These are phyloP conservation scores for Lyophyllum atratum DNA, from an alignment of 768 basidiomycete genomes.

Conservation along the genomic window DNA sequence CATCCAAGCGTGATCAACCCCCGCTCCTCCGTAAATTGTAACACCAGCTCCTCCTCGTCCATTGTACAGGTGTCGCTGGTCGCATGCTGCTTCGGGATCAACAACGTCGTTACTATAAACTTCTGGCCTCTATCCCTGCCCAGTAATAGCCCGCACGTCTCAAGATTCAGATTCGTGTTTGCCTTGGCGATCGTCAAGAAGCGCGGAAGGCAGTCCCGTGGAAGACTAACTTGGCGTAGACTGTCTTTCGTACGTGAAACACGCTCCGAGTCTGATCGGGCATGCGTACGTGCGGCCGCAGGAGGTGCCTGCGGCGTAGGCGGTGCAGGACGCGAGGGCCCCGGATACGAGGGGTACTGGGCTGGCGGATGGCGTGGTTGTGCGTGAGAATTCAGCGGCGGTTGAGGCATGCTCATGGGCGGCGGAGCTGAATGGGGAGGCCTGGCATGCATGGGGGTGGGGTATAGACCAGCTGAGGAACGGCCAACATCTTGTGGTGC, in stretches of 20 bases:
- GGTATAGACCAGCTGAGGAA: conserved; percentile 21
- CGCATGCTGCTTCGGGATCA: conserved; percentile 88
- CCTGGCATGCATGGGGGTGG: conserved; percentile 9
- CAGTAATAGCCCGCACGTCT: conserved; percentile 86
- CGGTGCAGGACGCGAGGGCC: conserved; percentile 26
- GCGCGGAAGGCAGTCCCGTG: conserved; percentile 68
- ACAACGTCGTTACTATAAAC: conserved; percentile 74
- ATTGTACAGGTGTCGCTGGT: conserved; percentile 93
- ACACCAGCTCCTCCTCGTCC: conserved; percentile 86
- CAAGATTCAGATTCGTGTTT: conserved; percentile 77
- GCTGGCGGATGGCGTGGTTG: not conserved
- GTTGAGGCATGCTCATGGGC: conserved; percentile 22
- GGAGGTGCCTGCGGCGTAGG: conserved; percentile 20
- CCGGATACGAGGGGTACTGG: conserved; percentile 14
- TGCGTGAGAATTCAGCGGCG: not conserved
- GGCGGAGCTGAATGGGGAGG: conserved; percentile 17
- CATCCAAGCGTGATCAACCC: conserved; percentile 87
- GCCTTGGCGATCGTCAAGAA: conserved; percentile 78
- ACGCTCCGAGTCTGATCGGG: conserved; percentile 18
- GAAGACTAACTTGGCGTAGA: conserved; percentile 53
- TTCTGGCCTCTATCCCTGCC: conserved; percentile 66
- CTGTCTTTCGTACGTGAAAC: conserved; percentile 50
- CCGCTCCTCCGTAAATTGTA: conserved; percentile 82
- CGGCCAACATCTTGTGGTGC: conserved; percentile 31
- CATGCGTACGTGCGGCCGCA: conserved; percentile 9